Percentiles rank a stretch among this genome's conserved stretches.
Conservation (phyloP, 352 stramenopile genomes). For the Hyaloperonospora brassicae region DNA sequence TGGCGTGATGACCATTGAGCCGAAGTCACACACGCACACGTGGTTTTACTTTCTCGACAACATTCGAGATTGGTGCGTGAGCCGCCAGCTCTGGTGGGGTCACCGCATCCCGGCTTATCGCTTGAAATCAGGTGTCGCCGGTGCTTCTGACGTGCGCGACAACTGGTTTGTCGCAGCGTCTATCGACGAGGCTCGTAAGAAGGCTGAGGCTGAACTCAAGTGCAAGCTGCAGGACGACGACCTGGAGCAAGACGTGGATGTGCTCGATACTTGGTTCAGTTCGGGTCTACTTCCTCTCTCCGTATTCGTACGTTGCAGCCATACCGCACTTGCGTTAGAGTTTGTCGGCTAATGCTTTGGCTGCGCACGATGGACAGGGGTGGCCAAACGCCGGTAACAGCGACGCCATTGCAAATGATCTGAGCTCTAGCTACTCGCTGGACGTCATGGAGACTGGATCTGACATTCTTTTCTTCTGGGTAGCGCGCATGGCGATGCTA, state of each 20-base stretch:
- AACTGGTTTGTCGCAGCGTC: conserved; percentile 93
- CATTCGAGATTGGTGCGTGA: conserved; percentile 99
- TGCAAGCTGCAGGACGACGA: conserved; percentile 61
- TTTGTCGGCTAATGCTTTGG: conserved; percentile 16
- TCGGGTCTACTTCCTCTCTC: conserved; percentile 94
- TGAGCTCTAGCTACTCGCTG: conserved; percentile 46
- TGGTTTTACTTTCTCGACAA: conserved; percentile 99
- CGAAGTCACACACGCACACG: conserved; percentile 87
- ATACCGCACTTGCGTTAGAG: too few species aligned
- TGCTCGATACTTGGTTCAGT: conserved; percentile 99
- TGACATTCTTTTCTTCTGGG: conserved; percentile 99
- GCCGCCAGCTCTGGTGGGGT: conserved; percentile 99
- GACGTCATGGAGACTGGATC: conserved; percentile 87
- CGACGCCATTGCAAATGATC: conserved; percentile 16
- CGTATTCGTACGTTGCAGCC: conserved; percentile 35
- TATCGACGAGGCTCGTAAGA: conserved; percentile 84
- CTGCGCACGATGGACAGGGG: conserved; percentile 54
- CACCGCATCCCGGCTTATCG: conserved; percentile 98
- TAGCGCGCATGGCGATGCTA: conserved; percentile 99
- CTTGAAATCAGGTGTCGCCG: conserved; percentile 28
- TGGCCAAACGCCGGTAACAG: conserved; percentile 88
- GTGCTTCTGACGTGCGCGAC: conserved; percentile 22
- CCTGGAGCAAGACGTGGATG: conserved; percentile 95
- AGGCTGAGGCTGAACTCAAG: conserved; percentile 82
- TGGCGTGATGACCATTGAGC: conserved; percentile 92